Conservation (phyloP, 768 basidiomycete species). For the Boletus vermiculosoides region DNA sequence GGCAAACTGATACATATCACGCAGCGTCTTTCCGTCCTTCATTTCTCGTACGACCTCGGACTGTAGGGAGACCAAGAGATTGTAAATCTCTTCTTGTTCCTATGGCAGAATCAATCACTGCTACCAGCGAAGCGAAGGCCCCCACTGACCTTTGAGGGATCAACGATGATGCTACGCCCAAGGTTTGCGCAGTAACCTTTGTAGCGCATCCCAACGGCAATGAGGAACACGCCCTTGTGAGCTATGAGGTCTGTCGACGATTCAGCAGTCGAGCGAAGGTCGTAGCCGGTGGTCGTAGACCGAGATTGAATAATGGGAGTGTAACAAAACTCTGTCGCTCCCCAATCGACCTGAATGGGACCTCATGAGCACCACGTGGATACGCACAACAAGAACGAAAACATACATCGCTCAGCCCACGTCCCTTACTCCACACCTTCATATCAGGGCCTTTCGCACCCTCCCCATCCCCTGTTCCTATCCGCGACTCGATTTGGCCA, state of each 20-base stretch:
- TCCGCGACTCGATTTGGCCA: conserved; percentile 79
- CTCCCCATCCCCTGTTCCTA: conserved; percentile 68
- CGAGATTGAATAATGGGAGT: conserved; percentile 95
- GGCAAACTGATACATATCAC: conserved; percentile 82
- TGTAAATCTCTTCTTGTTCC: conserved; percentile 92
- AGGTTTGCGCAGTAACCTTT: conserved; percentile 92
- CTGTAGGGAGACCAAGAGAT: conserved; percentile 74
- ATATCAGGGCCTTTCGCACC: conserved; percentile 83
- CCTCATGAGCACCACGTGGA: conserved; percentile 5
- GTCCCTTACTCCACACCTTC: conserved; percentile 86
- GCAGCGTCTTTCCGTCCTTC: conserved; percentile 72
- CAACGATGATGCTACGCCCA: conserved; percentile 92
- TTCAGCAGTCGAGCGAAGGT: conserved; percentile 82
- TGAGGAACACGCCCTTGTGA: conserved; percentile 84
- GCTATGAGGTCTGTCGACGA: conserved; percentile 82
- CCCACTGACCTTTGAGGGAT: conserved; percentile 71
- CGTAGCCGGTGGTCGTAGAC: conserved; percentile 79
- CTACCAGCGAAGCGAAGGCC: not conserved
- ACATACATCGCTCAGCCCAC: conserved; percentile 71
- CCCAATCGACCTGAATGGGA: conserved; percentile 73
- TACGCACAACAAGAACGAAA: not conserved
- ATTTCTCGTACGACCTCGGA: conserved; percentile 70
- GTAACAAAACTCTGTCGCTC: conserved; percentile 90
- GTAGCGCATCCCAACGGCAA: conserved; percentile 87
- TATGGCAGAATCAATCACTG: conserved; percentile 31